Evolutionary conservation across 2,329 filamentous ascomycete genomes (phyloP).

Genomic region (Cladophialophora psammophila): DNA sequence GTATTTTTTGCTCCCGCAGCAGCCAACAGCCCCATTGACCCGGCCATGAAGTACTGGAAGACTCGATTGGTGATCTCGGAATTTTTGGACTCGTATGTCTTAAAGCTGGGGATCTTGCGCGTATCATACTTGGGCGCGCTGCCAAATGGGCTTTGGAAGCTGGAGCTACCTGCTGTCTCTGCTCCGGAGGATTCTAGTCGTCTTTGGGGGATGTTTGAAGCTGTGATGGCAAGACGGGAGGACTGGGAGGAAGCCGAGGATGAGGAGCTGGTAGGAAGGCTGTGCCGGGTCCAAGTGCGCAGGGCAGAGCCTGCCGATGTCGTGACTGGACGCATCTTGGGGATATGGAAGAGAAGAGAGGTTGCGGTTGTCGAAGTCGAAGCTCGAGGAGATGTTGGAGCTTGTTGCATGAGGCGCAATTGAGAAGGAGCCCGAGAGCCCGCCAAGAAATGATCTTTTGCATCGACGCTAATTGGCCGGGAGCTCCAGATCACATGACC

Average conservation of each 20-base stretch:
- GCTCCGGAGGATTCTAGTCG: slow-evolving; percentile 48
- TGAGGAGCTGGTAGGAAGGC: slow-evolving; percentile 46
- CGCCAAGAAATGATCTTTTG: slow-evolving; percentile 9
- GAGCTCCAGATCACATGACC: background rate
- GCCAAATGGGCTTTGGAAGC: slow-evolving; percentile 64
- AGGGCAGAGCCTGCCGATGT: slow-evolving; percentile 73
- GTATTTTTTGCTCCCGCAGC: slow-evolving; percentile 97
- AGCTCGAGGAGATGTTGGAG: slow-evolving; percentile 27
- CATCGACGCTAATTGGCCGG: slow-evolving; percentile 26
- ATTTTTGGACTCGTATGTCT: slow-evolving; percentile 79
- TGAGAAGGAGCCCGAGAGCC: slow-evolving; percentile 40
- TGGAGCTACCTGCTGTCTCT: slow-evolving; percentile 49
- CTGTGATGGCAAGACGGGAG: slow-evolving; percentile 51
- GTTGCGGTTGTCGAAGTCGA: slow-evolving; percentile 22
- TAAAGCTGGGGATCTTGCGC: slow-evolving; percentile 85
- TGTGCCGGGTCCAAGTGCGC: slow-evolving; percentile 62
- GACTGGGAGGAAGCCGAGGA: slow-evolving; percentile 36
- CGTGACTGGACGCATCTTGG: slow-evolving; percentile 72
- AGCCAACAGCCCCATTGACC: slow-evolving; percentile 87
- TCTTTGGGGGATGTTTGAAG: slow-evolving; percentile 46
- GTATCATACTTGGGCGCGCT: slow-evolving; percentile 50
- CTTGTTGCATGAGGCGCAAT: slow-evolving; percentile 16
- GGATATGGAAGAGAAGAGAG: slow-evolving; percentile 35
- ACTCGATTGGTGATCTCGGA: slow-evolving; percentile 78
- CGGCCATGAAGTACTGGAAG: slow-evolving; percentile 98